Base-by-base conservation (phyloP, 768 basidiomycete genomes). In the Sarcodon aspratus region DNA sequence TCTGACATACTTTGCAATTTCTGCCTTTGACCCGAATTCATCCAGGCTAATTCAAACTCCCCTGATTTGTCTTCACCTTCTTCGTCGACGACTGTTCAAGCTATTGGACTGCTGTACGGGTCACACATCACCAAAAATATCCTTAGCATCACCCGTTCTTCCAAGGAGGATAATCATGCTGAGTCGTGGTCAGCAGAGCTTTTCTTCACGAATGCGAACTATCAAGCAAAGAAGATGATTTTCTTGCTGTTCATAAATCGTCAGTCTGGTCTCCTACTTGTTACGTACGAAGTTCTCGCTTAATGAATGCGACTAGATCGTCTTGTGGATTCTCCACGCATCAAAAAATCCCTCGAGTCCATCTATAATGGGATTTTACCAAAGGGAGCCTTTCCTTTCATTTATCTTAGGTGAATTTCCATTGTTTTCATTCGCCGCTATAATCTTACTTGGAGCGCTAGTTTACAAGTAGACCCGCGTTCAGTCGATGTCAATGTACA, bases 401-500 rank as follows among this genome's bases (percentile, higher is more conserved):
- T 95, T n/a, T 98, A 98, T 63, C 70, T 97, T 36, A 92, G 90
- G 93, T 91, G 68, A 53, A 33, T 27, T 13, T 27, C 35, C 9
- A 11, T 9, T 27, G 13, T 27, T 36, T 44, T 36, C 4, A 34
- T 17, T 36, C 47, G 21, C 21, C 17, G n/a, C 18, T 32, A 6
- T 32, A 9, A 11, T 42, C 50, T 52, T 11, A 45, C 11, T 49
- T 33, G 37, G 27, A 42, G 49, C 10, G 27, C 9, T 51, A 94
- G 93, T 55, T 63, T 98, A 38, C 71, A 81, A 37, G 82, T 97
- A 55, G 83, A 92, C 52, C 91, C 93, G 0, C 75, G 79, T 32
- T 80, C 85, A 21, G 85, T 99, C 13, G 96, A 99, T 57, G 94
- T 97, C 48, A 99, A 99, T 57, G 92, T 98, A 7, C 94, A 97